A percentile compares a stretch with the other conserved stretches of the same genome.
These are phyloP conservation scores for Suillus subluteus DNA, from an alignment of 768 basidiomycete species.

Conservation along the genomic window DNA sequence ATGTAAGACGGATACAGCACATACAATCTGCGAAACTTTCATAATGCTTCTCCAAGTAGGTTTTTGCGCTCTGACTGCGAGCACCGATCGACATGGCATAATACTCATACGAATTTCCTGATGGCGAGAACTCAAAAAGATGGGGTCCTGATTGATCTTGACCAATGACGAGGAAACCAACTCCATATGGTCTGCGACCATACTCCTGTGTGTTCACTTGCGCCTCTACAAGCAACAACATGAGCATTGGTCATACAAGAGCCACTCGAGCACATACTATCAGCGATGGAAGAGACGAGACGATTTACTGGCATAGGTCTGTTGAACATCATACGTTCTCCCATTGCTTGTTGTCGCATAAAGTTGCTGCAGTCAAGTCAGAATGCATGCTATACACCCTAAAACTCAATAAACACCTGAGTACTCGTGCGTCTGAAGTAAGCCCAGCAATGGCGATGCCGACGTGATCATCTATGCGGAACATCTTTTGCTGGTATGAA, in stretches of 20 bases:
- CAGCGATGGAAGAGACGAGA: slow-evolving; percentile 91
- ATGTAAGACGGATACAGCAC: slow-evolving; percentile 33
- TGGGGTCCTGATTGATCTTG: slow-evolving; percentile 97
- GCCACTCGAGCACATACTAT: slow-evolving; percentile 63
- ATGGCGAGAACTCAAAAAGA: slow-evolving; percentile 97
- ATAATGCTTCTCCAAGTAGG: slow-evolving; percentile 95
- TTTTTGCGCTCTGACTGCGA: slow-evolving; percentile 97
- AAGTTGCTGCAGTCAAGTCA: slow-evolving; percentile 71
- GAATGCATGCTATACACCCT: slow-evolving; percentile 3
- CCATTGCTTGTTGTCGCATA: slow-evolving; percentile 99
- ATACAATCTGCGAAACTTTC: slow-evolving; percentile 84
- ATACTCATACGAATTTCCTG: slow-evolving; percentile 97
- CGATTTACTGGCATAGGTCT: slow-evolving; percentile 93
- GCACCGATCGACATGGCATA: slow-evolving; percentile 99
- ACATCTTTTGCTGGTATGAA: slow-evolving; percentile 99
- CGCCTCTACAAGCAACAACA: slow-evolving; percentile 64
- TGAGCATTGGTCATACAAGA: slow-evolving; percentile 9
- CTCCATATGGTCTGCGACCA: slow-evolving; percentile 95
- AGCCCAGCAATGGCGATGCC: slow-evolving; percentile 99
- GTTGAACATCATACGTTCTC: slow-evolving; percentile 92
- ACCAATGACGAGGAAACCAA: slow-evolving; percentile 97
- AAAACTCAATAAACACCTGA: slow-evolving; percentile 59
- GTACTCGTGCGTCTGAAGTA: slow-evolving; percentile 95
- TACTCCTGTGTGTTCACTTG: slow-evolving; percentile 99
- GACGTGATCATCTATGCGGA: slow-evolving; percentile 98